Evolutionary conservation across 768 basidiomycete species (phyloP).

Genomic region (Phaffia tasmanica): DNA sequence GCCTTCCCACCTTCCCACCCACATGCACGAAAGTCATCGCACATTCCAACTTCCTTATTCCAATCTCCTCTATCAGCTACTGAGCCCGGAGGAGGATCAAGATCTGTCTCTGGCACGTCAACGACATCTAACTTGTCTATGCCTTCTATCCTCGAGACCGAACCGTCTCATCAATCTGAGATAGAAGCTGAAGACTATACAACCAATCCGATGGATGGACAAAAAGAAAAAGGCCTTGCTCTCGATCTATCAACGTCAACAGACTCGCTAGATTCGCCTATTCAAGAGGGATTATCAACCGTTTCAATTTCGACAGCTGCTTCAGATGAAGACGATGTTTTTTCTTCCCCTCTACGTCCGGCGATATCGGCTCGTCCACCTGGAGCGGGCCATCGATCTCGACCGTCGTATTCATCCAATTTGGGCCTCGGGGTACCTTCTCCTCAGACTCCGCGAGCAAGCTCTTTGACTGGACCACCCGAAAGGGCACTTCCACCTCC

Average conservation of each 20-base stretch:
- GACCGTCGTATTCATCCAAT: too few species aligned
- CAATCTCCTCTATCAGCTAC: not conserved
- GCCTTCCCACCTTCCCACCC: slow-evolving; percentile 17
- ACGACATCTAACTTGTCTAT: not conserved
- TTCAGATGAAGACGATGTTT: not conserved
- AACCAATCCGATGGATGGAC: too few species aligned
- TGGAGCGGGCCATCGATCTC: not conserved
- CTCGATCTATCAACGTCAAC: too few species aligned
- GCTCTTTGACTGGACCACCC: too few species aligned
- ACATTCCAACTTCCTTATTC: not conserved
- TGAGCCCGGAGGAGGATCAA: not conserved
- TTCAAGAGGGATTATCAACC: not conserved
- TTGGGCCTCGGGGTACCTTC: too few species aligned
- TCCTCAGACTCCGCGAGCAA: too few species aligned
- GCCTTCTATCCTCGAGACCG: slow-evolving; percentile 5
- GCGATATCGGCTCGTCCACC: not conserved
- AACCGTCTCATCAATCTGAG: not conserved
- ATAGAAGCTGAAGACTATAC: not conserved
- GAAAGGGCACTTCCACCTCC: too few species aligned
- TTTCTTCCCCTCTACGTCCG: not conserved
- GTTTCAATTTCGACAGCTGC: not conserved
- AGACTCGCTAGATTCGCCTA: not conserved
- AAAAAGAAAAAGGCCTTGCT: too few species aligned
- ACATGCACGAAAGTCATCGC: slow-evolving; percentile 21
- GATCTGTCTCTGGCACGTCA: slow-evolving; percentile 1